A percentile compares a stretch with the other conserved stretches of the same genome.
phyloP scores from a whole-genome alignment of 75 land plant species.

The Adiantum capillusveneris region DNA sequence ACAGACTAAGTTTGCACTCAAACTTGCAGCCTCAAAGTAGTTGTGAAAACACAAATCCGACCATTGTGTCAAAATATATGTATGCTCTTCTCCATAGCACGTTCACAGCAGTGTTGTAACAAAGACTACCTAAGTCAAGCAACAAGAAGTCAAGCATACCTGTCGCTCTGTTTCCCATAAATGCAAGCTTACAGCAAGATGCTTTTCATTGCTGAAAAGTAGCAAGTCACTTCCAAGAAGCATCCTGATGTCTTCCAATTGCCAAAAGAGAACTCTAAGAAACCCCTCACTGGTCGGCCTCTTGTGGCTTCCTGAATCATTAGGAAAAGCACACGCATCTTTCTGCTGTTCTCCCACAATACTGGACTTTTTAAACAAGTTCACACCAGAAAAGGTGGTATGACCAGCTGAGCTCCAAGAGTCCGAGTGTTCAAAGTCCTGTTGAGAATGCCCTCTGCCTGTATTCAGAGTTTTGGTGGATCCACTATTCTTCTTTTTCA shows the following conservation, averaged over 20 bases:
- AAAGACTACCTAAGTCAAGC: too few species aligned
- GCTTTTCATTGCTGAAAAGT: constrained; percentile 94
- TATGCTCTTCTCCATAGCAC: too few species aligned
- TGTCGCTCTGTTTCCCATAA: constrained; percentile 87
- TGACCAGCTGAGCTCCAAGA: constrained; percentile 34
- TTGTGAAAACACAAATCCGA: too few species aligned
- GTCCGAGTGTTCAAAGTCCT: constrained; percentile 25
- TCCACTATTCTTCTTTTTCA: constrained; percentile 6
- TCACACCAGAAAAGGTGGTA: constrained; percentile 12
- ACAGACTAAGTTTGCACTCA: too few species aligned
- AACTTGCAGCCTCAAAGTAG: too few species aligned
- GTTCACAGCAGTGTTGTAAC: too few species aligned
- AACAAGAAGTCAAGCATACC: constrained; percentile 27
- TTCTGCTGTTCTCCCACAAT: constrained; percentile 62
- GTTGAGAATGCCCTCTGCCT: constrained; percentile 5
- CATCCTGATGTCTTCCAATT: constrained; percentile 94
- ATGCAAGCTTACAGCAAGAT: constrained; percentile 96
- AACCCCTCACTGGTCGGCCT: constrained; percentile 57
- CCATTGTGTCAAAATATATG: too few species aligned
- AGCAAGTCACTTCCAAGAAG: constrained; percentile 96
- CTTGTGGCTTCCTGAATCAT: constrained; percentile 67
- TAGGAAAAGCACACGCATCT: constrained; percentile 26
- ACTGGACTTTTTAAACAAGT: constrained; percentile 41
- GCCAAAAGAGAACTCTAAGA: constrained; percentile 87
- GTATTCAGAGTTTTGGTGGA: constrained; percentile 16